Evolutionary conservation across 495 filamentous ascomycete species (phyloP).

Genomic region (Filosporella fistucella): DNA sequence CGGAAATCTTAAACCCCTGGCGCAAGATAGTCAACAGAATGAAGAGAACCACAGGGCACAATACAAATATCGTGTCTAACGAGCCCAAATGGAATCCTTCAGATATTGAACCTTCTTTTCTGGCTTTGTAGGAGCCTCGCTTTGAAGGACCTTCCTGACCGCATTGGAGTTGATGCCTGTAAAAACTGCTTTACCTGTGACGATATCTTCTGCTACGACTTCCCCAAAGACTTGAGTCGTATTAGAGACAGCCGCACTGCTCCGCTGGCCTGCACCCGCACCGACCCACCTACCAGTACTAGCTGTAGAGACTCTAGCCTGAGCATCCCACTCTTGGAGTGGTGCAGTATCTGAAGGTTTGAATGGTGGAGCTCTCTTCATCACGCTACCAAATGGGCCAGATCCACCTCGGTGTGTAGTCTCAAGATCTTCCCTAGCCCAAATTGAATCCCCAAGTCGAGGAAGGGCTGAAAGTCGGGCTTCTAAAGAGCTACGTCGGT

Average conservation of each 20-base stretch:
- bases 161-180: too few relatives aligned
- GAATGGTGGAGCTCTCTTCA: too few relatives aligned
- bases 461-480: background rate
- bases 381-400: too few relatives aligned
- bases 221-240: background rate
- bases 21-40: too few relatives aligned
- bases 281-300: background rate
- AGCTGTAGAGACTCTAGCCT: background rate
- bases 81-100: constrained; percentile 6
- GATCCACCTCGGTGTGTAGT: background rate
- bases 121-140: background rate
- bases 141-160: too few relatives aligned
- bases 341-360: too few relatives aligned
- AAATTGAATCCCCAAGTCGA: background rate
- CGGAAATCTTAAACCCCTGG: too few relatives aligned
- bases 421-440: background rate
- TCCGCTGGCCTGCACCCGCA: background rate
- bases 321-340: background rate
- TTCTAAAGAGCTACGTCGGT: background rate
- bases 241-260: background rate
- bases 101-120: constrained; percentile 1
- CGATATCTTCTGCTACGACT: background rate
- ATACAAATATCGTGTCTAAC: too few relatives aligned
- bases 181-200: background rate
- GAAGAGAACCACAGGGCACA: too few relatives aligned